Evolutionary conservation across 2,329 filamentous ascomycete species (phyloP).

Genomic region (Coniochaeta prunicola): DNA sequence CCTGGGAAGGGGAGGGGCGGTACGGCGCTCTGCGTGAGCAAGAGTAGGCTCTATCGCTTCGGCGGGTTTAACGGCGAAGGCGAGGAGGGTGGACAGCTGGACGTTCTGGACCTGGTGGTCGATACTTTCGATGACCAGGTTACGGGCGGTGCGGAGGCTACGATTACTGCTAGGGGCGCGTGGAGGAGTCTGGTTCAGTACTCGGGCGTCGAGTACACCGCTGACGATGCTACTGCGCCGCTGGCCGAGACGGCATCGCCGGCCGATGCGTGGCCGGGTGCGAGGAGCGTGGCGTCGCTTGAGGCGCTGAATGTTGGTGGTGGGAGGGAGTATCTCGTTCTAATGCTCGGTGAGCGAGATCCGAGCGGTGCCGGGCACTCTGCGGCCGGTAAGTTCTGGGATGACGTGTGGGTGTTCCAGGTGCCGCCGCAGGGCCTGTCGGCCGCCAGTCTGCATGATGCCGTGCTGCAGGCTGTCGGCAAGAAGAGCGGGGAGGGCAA

Average conservation of each 20-base stretch:
- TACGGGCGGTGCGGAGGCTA: constrained; percentile 39
- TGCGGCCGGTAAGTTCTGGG: constrained; percentile 45
- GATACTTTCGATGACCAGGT: constrained; percentile 44
- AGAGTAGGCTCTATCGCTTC: constrained; percentile 65
- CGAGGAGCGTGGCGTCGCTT: constrained; percentile 46
- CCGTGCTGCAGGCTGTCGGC: constrained; percentile 45
- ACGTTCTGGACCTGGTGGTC: constrained; percentile 54
- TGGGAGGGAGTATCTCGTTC: constrained; percentile 54
- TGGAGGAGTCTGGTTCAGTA: constrained; percentile 45
- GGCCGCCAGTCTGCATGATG: constrained; percentile 46
- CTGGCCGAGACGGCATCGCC: constrained; percentile 3
- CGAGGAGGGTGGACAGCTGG: constrained; percentile 65
- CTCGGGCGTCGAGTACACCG: constrained; percentile 16
- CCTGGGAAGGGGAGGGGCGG: constrained; percentile 62
- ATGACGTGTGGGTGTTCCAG: constrained; percentile 59
- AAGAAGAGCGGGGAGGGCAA: constrained; percentile 48
- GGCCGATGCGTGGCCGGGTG: constrained; percentile 35
- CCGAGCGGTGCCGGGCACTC: constrained; percentile 41
- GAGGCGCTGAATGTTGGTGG: constrained; percentile 50
- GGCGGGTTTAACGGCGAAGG: constrained; percentile 68
- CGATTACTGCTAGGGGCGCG: constrained; percentile 38
- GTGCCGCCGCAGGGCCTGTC: constrained; percentile 48
- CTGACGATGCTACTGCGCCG: constrained; percentile 21
- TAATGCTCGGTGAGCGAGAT: constrained; percentile 51
- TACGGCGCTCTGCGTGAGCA: constrained; percentile 56